Conservation (phyloP, 257 asterid genomes). For the Avicennia marina region DNA sequence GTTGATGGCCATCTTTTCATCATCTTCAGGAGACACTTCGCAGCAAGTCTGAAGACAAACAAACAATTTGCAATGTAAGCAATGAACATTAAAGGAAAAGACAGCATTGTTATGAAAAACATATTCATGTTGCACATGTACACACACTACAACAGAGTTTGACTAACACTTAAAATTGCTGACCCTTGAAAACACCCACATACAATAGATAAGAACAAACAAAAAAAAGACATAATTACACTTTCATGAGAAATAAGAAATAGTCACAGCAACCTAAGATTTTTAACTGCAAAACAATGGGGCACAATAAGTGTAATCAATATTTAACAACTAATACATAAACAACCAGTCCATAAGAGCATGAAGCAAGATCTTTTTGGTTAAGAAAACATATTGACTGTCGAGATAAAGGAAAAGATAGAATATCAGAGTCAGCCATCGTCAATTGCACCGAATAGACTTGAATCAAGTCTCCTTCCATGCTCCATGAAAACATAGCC, state of each 20-base stretch:
- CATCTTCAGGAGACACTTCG: constrained; percentile 75
- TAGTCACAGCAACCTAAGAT: no score
- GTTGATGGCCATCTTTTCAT: constrained; percentile 98
- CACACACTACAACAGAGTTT: no score
- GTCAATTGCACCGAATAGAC: not conserved
- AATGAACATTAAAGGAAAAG: constrained; percentile 8
- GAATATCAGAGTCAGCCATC: not conserved
- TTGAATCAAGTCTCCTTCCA: not conserved
- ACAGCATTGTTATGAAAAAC: no score
- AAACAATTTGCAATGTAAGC: constrained; percentile 11
- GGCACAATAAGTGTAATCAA: no score
- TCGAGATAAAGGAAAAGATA: constrained; percentile 1
- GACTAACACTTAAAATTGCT: no score
- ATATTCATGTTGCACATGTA: no score
- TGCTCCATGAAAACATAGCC: not conserved
- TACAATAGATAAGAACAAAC: not conserved
- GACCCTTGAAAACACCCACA: not conserved
- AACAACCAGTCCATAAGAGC: no score
- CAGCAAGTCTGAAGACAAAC: constrained; percentile 64
- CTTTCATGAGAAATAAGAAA: no score
- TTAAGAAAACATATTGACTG: not conserved
- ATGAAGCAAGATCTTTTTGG: no score
- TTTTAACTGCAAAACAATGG: no score
- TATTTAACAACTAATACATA: no score
- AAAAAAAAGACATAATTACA: no score